Conservation (phyloP, 805 yeast species). For the Blastobotrys terrestris region DNA sequence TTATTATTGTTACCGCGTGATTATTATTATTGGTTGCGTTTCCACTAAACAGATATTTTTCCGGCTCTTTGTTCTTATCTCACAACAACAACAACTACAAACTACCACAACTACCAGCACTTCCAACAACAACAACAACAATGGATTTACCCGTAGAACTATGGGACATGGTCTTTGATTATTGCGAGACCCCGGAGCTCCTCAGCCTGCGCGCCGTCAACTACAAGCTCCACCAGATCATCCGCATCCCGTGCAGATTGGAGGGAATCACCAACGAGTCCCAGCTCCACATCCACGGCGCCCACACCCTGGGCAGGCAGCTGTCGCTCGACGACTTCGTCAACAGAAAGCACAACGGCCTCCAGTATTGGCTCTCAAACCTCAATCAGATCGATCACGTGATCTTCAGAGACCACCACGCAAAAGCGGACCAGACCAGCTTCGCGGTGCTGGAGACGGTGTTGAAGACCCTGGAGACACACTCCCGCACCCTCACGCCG, state of each 20-base stretch:
- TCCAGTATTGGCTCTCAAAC: not conserved
- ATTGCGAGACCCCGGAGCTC: not conserved
- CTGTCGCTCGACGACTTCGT: too few relatives aligned
- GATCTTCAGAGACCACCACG: not conserved
- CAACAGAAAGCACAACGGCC: not conserved
- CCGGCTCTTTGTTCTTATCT: too few relatives aligned
- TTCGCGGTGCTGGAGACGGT: not conserved
- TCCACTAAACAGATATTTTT: too few relatives aligned
- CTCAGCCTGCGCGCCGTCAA: not conserved
- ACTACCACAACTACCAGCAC: too few relatives aligned
- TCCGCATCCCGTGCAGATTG: not conserved
- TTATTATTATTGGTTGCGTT: too few relatives aligned
- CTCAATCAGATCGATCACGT: not conserved
- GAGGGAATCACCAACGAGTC: not conserved
- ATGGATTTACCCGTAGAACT: not conserved
- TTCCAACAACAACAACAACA: not conserved
- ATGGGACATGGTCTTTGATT: not conserved
- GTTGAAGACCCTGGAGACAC: not conserved
- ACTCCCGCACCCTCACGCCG: not conserved
- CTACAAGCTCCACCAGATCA: not conserved
- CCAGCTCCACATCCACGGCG: not conserved
- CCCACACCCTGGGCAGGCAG: too few relatives aligned
- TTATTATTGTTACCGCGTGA: too few relatives aligned
- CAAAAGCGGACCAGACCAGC: not conserved
- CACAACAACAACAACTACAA: too few relatives aligned